Conservation (phyloP, 2,329 filamentous ascomycete genomes). For the Scedosporium apiospermum region DNA sequence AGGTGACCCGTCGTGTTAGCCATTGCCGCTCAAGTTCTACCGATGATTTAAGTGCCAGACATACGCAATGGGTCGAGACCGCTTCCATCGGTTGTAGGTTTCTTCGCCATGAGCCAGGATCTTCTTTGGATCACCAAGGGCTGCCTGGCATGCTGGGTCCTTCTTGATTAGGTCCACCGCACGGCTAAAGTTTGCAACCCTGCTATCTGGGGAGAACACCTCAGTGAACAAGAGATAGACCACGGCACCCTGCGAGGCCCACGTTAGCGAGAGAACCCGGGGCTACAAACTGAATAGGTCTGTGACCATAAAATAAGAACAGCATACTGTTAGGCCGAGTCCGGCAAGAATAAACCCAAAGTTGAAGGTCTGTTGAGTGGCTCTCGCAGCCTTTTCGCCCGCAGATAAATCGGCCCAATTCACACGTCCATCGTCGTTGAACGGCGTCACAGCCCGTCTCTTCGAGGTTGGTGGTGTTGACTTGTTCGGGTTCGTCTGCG, state of each 20-base stretch:
- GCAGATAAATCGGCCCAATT: constrained; percentile 69
- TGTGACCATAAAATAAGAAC: neutral
- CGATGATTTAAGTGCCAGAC: neutral
- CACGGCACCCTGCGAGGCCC: constrained; percentile 54
- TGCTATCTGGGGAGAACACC: constrained; percentile 76
- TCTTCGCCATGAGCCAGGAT: constrained; percentile 76
- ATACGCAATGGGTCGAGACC: constrained; percentile 52
- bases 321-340: constrained; percentile 61
- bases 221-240: constrained; percentile 70
- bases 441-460: constrained; percentile 66
- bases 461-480: constrained; percentile 31
- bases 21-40: neutral
- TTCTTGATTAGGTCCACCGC: constrained; percentile 70
- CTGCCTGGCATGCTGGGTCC: constrained; percentile 58
- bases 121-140: constrained; percentile 66
- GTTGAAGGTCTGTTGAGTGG: constrained; percentile 87
- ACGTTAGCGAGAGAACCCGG: constrained; percentile 5
- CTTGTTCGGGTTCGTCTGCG: constrained; percentile 37
- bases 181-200: constrained; percentile 80
- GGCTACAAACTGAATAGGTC: neutral
- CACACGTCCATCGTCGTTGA: constrained; percentile 77
- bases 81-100: constrained; percentile 72
- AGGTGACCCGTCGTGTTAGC: neutral
- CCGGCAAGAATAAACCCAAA: constrained; percentile 69
- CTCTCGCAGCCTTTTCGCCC: constrained; percentile 70